Base-by-base conservation (phyloP, 495 filamentous ascomycete species). In the Neurospora africana region DNA sequence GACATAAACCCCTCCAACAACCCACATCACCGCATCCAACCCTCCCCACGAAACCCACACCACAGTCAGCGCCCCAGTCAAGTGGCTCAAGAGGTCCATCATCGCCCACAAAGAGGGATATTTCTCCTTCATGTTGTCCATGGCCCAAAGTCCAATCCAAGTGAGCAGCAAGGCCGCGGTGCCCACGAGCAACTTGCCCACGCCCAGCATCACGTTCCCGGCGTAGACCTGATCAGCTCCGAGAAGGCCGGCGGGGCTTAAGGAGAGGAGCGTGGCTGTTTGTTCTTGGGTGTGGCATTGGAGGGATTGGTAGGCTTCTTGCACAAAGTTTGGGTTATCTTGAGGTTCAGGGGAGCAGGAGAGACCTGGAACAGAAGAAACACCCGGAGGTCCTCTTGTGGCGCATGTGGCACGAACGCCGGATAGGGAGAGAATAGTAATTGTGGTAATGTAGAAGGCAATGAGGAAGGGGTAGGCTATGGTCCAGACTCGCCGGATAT, bases 1-100 rank as follows among this genome's bases (percentile, higher is more conserved):
- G 17, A 21, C 65, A 69, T 75, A 69, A 70, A 74, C 68, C 72
- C 73, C 10, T 13, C 38, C 87, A n/a, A 84, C 77, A 47, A 82
- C 58, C 33, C 53, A 61, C 3, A 33, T 0, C 53, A 19, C 2
- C 6, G 13, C 5, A 19, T 61, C 53, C 7, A 61, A 19, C 27
- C 53, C 53, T 61, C 53, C 53, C 53, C 53, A 61, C 23, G 23
- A 17, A 5, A 61, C 4, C 53, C 53, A 61, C 53, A 61, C 1
- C 23, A 27, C 15, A 15, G 53, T 33, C 15, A 61, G 27, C 1
- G 27, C 27, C 2, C 15, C 53, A 3, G 27, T 33, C 53, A 33
- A 61, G 7, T n/a, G n/a, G n/a, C 27, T 61, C 27, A 61, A 61
- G 0, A 61, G 15, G 17, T 33, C 27, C 53, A 33, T 33, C 53